These are phyloP conservation scores for Fraxinus platypoda DNA, from an alignment of 305 asterid genomes.

Conservation along the genomic window DNA sequence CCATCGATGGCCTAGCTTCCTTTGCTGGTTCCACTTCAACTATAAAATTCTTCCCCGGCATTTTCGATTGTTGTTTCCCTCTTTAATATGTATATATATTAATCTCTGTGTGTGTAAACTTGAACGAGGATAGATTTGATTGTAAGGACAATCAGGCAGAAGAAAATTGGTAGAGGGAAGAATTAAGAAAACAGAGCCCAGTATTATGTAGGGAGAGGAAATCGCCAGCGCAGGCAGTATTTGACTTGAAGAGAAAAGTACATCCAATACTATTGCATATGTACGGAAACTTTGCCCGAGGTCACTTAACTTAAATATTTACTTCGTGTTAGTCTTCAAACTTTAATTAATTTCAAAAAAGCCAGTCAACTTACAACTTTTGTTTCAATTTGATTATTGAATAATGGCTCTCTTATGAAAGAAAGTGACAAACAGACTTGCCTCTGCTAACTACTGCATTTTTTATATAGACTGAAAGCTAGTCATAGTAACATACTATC, in stretches of 20 bases:
- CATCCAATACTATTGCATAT: not conserved
- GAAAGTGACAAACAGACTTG: no score
- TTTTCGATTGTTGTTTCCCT: constrained; percentile 27
- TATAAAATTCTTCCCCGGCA: constrained; percentile 49
- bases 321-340: not conserved
- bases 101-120: not conserved
- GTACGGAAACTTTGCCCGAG: not conserved
- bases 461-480: no score
- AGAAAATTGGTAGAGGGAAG: constrained; percentile 3
- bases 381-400: not conserved
- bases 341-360: not conserved
- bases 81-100: not conserved
- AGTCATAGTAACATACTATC: not conserved
- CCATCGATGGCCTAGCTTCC: constrained; percentile 71
- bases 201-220: not conserved
- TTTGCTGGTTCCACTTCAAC: constrained; percentile 72
- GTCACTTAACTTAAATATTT: not conserved
- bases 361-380: not conserved
- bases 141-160: constrained; percentile 7
- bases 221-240: constrained; percentile 20
- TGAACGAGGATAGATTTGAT: not conserved
- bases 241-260: constrained; percentile 20
- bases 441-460: no score
- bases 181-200: not conserved
- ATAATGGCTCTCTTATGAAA: no score